phyloP scores from a whole-genome alignment of 176 grass and related monocot species.

The Stipa capillata region DNA sequence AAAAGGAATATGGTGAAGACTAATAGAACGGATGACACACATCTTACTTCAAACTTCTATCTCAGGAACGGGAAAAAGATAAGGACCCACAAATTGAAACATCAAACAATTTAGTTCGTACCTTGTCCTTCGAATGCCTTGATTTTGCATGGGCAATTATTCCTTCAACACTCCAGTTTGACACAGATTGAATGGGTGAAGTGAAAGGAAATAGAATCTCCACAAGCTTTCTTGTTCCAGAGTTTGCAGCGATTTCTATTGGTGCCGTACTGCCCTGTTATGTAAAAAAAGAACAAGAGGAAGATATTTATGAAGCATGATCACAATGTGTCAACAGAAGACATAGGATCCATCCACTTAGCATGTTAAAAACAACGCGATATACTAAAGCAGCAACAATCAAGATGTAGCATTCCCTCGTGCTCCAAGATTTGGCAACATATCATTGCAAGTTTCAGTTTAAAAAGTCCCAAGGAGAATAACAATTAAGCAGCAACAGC shows the following conservation, averaged over 20 bases:
- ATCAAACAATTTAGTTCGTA: not conserved
- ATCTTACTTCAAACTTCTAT: not conserved
- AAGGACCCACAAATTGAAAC: not conserved
- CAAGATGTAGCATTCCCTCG: not conserved
- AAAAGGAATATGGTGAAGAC: not conserved
- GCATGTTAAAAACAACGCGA: not conserved
- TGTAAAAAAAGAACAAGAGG: not conserved
- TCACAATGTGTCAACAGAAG: not conserved
- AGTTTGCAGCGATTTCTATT: conserved; percentile 25
- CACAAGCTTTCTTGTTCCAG: conserved; percentile 25
- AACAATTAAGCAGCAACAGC: not conserved
- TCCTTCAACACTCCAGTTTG: conserved; percentile 36
- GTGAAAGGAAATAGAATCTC: conserved; percentile 31
- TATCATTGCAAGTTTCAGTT: not conserved
- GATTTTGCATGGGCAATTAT: conserved; percentile 21
- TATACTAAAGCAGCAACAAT: not conserved
- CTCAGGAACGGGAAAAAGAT: not conserved
- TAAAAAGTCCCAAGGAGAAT: not conserved
- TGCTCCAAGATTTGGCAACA: not conserved
- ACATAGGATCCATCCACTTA: not conserved
- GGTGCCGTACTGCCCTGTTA: not conserved
- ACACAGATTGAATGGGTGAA: conserved; percentile 1
- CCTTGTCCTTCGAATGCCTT: not conserved
- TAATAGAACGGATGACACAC: not conserved
- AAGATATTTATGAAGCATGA: not conserved